Evolutionary conservation across 768 basidiomycete species (phyloP).

Genomic region (Cystofilobasidium bisporidii): DNA sequence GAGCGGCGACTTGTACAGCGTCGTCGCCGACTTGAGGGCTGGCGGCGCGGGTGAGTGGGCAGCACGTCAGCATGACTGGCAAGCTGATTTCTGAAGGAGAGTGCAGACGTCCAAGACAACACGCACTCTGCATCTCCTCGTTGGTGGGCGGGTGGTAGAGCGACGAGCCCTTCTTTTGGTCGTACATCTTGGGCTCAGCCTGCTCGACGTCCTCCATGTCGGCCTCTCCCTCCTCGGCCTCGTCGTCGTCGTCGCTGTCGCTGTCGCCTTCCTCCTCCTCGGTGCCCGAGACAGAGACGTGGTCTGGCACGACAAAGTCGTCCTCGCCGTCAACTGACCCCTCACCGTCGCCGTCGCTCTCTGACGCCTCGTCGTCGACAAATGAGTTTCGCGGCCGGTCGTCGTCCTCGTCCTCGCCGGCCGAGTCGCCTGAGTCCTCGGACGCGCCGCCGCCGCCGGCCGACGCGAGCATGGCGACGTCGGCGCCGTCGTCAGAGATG

Average conservation of each 20-base stretch:
- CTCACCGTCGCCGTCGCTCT: slow-evolving; percentile 18
- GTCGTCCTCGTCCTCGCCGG: slow-evolving; percentile 21
- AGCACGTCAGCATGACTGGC: not conserved
- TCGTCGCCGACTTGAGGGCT: slow-evolving; percentile 40
- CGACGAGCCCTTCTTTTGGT: slow-evolving; percentile 30
- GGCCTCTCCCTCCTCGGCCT: slow-evolving; percentile 27
- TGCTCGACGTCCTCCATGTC: slow-evolving; percentile 30
- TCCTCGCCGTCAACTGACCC: slow-evolving; percentile 21
- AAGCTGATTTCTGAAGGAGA: slow-evolving; percentile 13
- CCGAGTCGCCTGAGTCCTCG: slow-evolving; percentile 28
- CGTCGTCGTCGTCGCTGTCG: slow-evolving; percentile 23
- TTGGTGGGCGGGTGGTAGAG: slow-evolving; percentile 39
- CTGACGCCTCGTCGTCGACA: slow-evolving; percentile 14
- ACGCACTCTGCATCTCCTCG: slow-evolving; percentile 49
- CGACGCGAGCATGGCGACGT: slow-evolving; percentile 20
- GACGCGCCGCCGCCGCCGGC: slow-evolving; percentile 26
- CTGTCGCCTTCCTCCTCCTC: slow-evolving; percentile 3
- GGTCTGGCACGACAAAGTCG: slow-evolving; percentile 28
- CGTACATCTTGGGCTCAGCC: slow-evolving; percentile 28
- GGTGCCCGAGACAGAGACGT: slow-evolving; percentile 25
- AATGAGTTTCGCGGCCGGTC: slow-evolving; percentile 22
- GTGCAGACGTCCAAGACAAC: not conserved
- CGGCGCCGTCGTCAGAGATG: slow-evolving; percentile 31
- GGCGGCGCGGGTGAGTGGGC: not conserved
- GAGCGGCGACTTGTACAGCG: slow-evolving; percentile 61